These are phyloP conservation scores for Darksidea phi DNA, from an alignment of 495 filamentous ascomycete species.

Conservation along the genomic window DNA sequence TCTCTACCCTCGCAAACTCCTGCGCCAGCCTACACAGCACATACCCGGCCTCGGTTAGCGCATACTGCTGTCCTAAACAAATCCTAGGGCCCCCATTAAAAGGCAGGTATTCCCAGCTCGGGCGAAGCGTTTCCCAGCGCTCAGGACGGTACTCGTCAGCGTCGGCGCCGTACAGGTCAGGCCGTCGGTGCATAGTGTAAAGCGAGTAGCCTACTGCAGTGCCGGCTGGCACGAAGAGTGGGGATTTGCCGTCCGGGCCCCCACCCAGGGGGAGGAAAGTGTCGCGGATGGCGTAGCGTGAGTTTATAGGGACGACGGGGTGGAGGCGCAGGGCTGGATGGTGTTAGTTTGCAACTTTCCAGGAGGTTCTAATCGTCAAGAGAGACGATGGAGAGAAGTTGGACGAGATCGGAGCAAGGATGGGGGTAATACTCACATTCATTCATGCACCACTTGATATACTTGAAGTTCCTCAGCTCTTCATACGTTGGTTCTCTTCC, in stretches of 20 bases:
- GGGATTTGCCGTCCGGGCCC: constrained; percentile 37
- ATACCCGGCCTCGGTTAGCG: constrained; percentile 44
- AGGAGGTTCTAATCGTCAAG: no score
- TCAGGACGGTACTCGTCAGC: constrained; percentile 42
- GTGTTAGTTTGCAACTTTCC: neutral
- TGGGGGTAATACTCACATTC: constrained; percentile 34
- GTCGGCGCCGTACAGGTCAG: constrained; percentile 41
- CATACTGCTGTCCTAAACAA: constrained; percentile 45
- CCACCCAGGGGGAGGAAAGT: constrained; percentile 42
- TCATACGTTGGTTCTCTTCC: constrained; percentile 38
- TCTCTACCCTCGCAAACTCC: constrained; percentile 51
- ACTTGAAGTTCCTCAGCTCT: constrained; percentile 40
- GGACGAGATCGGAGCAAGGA: no score
- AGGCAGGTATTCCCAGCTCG: constrained; percentile 45
- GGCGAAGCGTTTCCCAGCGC: constrained; percentile 43
- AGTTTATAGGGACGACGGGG: constrained; percentile 42
- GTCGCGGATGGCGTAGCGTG: constrained; percentile 37
- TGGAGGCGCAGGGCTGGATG: constrained; percentile 34
- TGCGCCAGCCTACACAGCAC: constrained; percentile 40
- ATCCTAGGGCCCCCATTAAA: constrained; percentile 47
- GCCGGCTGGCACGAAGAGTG: constrained; percentile 40
- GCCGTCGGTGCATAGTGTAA: constrained; percentile 42
- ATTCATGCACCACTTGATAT: constrained; percentile 39
- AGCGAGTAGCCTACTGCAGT: constrained; percentile 33
- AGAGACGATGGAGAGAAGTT: no score